phyloP scores from a whole-genome alignment of 192 early-diverging fungal genomes.

The Lobosporangium transversale region DNA sequence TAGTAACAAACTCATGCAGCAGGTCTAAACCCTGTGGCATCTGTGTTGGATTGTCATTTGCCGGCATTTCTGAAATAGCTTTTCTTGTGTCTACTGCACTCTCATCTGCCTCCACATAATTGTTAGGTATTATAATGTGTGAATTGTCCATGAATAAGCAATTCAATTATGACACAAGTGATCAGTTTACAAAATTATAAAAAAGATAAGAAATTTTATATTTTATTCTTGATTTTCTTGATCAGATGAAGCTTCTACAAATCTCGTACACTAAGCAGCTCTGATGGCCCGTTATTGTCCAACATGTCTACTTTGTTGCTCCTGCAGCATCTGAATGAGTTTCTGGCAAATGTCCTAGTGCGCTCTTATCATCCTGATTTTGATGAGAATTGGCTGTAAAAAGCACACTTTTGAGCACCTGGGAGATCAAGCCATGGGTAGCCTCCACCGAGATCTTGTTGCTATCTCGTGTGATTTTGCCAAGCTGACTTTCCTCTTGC shows the following conservation, averaged over 20 bases:
- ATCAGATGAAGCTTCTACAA: too few species aligned
- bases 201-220: not conserved
- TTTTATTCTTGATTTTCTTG: too few species aligned
- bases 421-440: slow-evolving; percentile 82
- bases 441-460: slow-evolving; percentile 82
- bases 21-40: slow-evolving; percentile 50
- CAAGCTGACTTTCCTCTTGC: slow-evolving; percentile 69
- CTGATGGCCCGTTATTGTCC: too few species aligned
- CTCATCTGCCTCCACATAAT: too few species aligned
- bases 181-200: not conserved
- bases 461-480: slow-evolving; percentile 78
- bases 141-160: slow-evolving; percentile 1
- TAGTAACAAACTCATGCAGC: slow-evolving; percentile 59
- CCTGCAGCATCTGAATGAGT: too few species aligned
- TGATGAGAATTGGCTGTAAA: slow-evolving; percentile 65
- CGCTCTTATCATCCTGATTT: slow-evolving; percentile 16
- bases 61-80: not conserved
- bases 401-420: slow-evolving; percentile 84
- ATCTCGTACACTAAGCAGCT: too few species aligned
- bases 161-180: not conserved
- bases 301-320: too few species aligned
- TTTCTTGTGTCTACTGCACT: not conserved
- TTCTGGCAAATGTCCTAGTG: too few species aligned
- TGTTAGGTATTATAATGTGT: not conserved
- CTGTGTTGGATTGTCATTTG: not conserved